Conservation (phyloP, 192 early-diverging fungal species). For the Rhizophagus sp. region DNA sequence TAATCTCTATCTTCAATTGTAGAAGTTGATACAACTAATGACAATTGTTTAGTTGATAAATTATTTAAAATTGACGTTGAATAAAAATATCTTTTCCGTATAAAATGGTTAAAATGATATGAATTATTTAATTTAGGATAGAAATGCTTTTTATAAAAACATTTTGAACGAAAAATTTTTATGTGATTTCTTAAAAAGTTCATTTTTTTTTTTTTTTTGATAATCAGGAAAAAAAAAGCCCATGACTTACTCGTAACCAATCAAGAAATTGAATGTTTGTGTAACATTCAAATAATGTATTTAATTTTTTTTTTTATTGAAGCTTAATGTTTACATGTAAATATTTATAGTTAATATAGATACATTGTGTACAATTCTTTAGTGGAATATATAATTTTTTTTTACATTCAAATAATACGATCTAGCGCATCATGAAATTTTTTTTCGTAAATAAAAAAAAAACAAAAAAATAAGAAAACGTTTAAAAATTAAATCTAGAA, state of each 20-base stretch:
- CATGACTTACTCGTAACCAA: too few relatives aligned
- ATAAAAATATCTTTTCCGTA: background rate
- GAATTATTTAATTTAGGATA: background rate
- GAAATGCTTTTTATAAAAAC: background rate
- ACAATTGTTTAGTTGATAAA: background rate
- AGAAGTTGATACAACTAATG: background rate
- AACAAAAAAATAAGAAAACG: background rate
- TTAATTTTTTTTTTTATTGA: background rate
- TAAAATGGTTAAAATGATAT: background rate
- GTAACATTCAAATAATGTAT: too few relatives aligned
- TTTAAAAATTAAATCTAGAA: background rate
- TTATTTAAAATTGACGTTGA: background rate
- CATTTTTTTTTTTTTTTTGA: background rate
- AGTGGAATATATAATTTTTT: background rate
- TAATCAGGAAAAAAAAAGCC: too few relatives aligned
- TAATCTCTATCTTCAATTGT: slow-evolving; percentile 18
- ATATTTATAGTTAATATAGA: background rate
- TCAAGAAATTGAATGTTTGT: too few relatives aligned
- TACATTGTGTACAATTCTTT: background rate
- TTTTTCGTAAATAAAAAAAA: background rate
- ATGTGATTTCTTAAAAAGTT: background rate
- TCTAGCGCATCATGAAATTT: background rate
- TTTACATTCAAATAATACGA: background rate
- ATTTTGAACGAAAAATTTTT: background rate
- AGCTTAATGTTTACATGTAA: background rate